A percentile compares a stretch with the other conserved stretches of the same genome.
These are phyloP conservation scores for Trichoderma afroharzianum DNA, from an alignment of 2,329 filamentous ascomycete genomes.

Conservation along the genomic window DNA sequence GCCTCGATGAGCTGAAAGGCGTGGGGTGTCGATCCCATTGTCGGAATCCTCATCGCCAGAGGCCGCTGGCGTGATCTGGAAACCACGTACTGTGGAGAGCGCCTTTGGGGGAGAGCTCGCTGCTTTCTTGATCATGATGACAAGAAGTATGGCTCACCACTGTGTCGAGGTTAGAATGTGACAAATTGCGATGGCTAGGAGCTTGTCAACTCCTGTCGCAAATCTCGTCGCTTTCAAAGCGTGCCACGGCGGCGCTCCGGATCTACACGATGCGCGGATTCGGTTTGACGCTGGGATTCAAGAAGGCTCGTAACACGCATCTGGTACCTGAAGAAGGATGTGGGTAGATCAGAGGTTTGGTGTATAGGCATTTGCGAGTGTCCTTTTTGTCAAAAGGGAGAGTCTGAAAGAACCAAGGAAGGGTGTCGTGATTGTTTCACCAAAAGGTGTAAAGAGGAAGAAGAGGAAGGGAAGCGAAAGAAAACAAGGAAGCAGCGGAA, in stretches of 20 bases:
- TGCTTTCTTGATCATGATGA: conserved; percentile 40
- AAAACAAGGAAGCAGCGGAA: conserved; percentile 9
- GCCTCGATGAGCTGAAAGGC: conserved; percentile 37
- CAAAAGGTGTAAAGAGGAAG: conserved; percentile 16
- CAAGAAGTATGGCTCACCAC: not conserved
- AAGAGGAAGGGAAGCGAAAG: conserved; percentile 11
- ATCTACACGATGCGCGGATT: conserved; percentile 53
- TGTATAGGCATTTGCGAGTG: conserved; percentile 53
- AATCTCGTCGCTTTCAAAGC: conserved; percentile 32
- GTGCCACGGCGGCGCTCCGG: conserved; percentile 57
- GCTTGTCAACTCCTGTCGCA: conserved; percentile 7
- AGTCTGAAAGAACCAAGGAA: conserved; percentile 6
- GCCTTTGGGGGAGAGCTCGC: conserved; percentile 42
- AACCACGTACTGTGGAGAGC: conserved; percentile 55
- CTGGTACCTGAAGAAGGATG: conserved; percentile 53
- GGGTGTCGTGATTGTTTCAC: conserved; percentile 8
- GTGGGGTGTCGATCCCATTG: conserved; percentile 38
- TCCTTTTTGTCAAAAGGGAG: conserved; percentile 15
- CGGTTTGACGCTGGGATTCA: conserved; percentile 46
- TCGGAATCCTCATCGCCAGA: conserved; percentile 60
- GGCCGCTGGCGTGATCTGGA: conserved; percentile 49
- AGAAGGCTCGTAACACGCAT: conserved; percentile 53
- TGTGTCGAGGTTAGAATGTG: not conserved
- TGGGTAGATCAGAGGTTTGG: conserved; percentile 41
- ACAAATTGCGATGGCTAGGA: not conserved